phyloP scores from a whole-genome alignment of 805 yeast species.

The Metschnikowia matae region DNA sequence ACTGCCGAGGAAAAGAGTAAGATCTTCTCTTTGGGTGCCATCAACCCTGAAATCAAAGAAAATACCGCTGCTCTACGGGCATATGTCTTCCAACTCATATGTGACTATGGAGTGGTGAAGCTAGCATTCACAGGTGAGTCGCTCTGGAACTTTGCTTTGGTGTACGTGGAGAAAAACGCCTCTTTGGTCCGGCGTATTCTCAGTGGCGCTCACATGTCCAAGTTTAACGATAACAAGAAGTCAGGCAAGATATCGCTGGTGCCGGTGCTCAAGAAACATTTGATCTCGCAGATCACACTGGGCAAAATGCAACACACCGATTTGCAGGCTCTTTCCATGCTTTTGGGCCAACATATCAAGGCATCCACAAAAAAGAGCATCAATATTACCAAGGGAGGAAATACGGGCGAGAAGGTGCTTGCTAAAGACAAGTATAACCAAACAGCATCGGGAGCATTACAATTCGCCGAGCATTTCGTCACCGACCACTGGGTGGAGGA shows the following conservation, averaged over 20 bases:
- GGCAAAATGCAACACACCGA: constrained; percentile 45
- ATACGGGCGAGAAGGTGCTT: constrained; percentile 17
- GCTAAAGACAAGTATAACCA: constrained; percentile 21
- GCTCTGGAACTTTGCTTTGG: constrained; percentile 59
- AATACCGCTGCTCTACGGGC: constrained; percentile 49
- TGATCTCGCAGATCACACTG: constrained; percentile 44
- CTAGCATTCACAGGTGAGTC: constrained; percentile 56
- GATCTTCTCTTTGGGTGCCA: constrained; percentile 65
- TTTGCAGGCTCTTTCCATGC: constrained; percentile 39
- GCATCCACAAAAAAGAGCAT: constrained; percentile 17
- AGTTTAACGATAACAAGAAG: constrained; percentile 44
- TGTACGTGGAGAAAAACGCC: constrained; percentile 46
- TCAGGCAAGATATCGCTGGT: constrained; percentile 47
- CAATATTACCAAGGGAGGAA: constrained; percentile 14
- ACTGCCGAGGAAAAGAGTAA: constrained; percentile 57
- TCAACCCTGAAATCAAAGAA: constrained; percentile 60
- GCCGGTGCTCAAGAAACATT: constrained; percentile 46
- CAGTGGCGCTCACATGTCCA: constrained; percentile 50
- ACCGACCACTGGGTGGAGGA: constrained; percentile 53
- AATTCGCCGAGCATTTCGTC: constrained; percentile 55
- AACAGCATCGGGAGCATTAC: constrained; percentile 16
- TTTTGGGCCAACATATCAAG: constrained; percentile 42
- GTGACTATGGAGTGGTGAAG: constrained; percentile 50
- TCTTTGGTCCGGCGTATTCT: constrained; percentile 48
- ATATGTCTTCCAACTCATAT: constrained; percentile 48